Evolutionary conservation across 305 asterid genomes (phyloP), one percentile per base, ranked within the genome.

Genomic region (Solanum hybrid): DNA sequence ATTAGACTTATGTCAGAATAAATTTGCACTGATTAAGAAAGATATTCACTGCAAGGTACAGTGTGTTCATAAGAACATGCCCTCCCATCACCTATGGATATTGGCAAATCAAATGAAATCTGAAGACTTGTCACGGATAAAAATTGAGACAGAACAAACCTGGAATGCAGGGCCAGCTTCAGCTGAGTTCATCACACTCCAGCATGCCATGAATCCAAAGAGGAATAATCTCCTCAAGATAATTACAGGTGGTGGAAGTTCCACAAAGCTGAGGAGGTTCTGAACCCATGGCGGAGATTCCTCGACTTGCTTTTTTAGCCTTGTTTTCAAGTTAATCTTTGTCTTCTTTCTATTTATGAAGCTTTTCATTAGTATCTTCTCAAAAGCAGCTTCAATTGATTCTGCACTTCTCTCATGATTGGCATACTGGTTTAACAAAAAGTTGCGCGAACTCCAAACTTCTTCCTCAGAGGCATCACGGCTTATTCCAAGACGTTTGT

Each of bases 131-230:
- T 84, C 42, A 51, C 5, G 6, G 29, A 51, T 22, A 11, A 74
- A n/a, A 29, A 31, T 61, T 89, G 57, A 64, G 36, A 88, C 29
- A 76, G 37, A 88, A 73, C 92, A 84, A 89, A 97, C 99, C 99
- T 97, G 99, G 93, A 97, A 97, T 86, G 99, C 99, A 86, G 99
- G 99, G 74, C 99, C 99, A 89, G 98, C 97, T 91, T 96, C 98
- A 90, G 98, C 98, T 87, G 98, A 95, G 91, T 97, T 97, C 96
- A 97, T 90, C 87, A 97, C 95, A 86, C 99, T 97, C 99, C 99
- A 97, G 94, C 96, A 91, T 4, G 98, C 99, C 99, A 97, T 97
- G 91, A 96, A 97, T 89, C 94, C 91, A 91, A 97, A 97, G 89
- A 97, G 93, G 96, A 97, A 97, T 89, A 96, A 90, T 89, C 99